A percentile compares a stretch with the other conserved stretches of the same genome.
Conservation (phyloP, 306 rosid genomes). For the Gleditsia sinensis region DNA sequence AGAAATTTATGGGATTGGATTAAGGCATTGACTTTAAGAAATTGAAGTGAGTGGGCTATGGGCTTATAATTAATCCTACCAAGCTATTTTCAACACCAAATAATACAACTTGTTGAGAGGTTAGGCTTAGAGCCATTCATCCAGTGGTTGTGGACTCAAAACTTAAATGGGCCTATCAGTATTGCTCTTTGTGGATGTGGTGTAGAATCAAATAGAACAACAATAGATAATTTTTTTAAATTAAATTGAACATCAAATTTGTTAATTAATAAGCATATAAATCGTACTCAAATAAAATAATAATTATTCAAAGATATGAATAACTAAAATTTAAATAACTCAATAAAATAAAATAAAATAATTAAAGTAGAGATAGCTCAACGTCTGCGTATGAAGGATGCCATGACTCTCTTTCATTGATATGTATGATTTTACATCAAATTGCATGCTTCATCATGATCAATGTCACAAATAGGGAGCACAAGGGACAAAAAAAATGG, state of each 20-base stretch:
- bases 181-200: slow-evolving; percentile 15
- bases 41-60: not conserved
- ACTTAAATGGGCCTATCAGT: slow-evolving; percentile 29
- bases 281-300: too few species aligned
- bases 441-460: not conserved
- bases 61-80: slow-evolving; percentile 37
- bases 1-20: slow-evolving; percentile 13
- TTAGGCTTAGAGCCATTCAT: slow-evolving; percentile 6
- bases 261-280: too few species aligned
- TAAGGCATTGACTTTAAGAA: slow-evolving; percentile 18
- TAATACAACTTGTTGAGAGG: not conserved
- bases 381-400: too few species aligned
- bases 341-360: too few species aligned
- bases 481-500: too few species aligned
- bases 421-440: slow-evolving; percentile 4
- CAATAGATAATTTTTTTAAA: too few species aligned
- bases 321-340: too few species aligned
- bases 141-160: slow-evolving; percentile 18
- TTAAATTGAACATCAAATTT: too few species aligned
- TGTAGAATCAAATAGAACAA: too few species aligned
- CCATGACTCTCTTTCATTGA: slow-evolving; percentile 11
- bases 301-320: too few species aligned
- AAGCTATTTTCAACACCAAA: not conserved
- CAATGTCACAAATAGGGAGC: not conserved
- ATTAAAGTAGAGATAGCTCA: too few species aligned